A percentile compares a stretch with the other conserved stretches of the same genome.
Evolutionary conservation across 2,329 filamentous ascomycete species (phyloP).

Genomic region (Calonectria multiphialidica): DNA sequence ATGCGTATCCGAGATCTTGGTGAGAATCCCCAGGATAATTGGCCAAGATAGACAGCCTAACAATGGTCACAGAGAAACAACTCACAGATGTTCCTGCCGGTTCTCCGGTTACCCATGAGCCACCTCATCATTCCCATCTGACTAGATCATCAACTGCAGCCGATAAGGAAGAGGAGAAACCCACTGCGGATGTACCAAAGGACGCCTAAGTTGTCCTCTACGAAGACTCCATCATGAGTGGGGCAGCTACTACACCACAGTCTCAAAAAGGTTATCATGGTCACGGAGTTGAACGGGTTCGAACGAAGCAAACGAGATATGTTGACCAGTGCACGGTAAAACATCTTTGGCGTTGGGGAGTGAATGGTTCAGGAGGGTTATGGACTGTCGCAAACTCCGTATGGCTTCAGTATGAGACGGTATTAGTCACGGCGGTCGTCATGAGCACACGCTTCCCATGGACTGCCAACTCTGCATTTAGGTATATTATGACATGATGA

Average conservation of each 20-base stretch:
- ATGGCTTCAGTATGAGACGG: neutral
- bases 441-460: neutral
- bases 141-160: slow-evolving; percentile 59
- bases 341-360: slow-evolving; percentile 28
- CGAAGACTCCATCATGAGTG: neutral
- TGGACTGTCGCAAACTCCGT: neutral
- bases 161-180: slow-evolving; percentile 50
- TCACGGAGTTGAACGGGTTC: slow-evolving; percentile 31
- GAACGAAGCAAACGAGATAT: slow-evolving; percentile 1
- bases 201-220: slow-evolving; percentile 24
- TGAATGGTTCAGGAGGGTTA: neutral
- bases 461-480: neutral
- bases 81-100: slow-evolving; percentile 57
- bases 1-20: slow-evolving; percentile 80
- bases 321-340: slow-evolving; percentile 3
- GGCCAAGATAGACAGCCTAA: slow-evolving; percentile 18
- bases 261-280: slow-evolving; percentile 14
- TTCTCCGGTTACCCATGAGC: slow-evolving; percentile 53
- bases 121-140: slow-evolving; percentile 62
- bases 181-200: slow-evolving; percentile 25
- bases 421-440: neutral
- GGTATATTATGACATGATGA: neutral
- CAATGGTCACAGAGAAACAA: slow-evolving; percentile 60
- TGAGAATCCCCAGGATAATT: slow-evolving; percentile 51
- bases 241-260: neutral